Base-by-base conservation (phyloP, 176 grass and related monocot species). In the Puccinellia tenuiflora region DNA sequence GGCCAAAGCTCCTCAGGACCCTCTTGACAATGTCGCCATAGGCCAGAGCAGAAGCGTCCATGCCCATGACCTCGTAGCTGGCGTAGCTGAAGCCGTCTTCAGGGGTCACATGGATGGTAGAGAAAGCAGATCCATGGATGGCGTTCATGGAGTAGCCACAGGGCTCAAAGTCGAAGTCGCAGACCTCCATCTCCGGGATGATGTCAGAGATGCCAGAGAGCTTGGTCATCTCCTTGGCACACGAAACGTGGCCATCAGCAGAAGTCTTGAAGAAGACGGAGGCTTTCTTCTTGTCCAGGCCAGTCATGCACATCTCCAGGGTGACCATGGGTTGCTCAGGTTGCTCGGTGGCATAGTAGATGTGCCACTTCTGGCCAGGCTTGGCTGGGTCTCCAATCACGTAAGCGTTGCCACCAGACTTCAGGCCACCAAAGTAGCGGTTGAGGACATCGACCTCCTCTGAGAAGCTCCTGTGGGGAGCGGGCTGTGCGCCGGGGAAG, bases 271-370 rank as follows among this genome's bases (percentile, higher is more conserved):
- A 94, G 76, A 94, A 94, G 52, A 94, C 73, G 4, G 85, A 90
- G 56, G 92, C 89, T 71, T 84, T 89, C 83, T 87, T 79, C 48
- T 86, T 83, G 81, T 94, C 82, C 22, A 94, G 56, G 1, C 87
- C 85, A 65, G 92, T 94, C 92, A 94, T 94, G 85, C 92, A 94
- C 92, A 94, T 94, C 85, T 94, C 92, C 59, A 94, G 85, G 42
- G 90, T 91, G 22, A 91, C 84, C 92, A 94, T 78, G 28, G 87
- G 85, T 29, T 77, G 73, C 78, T 94, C 92, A 3, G 89, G 92
- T 25, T 87, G 76, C 74, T 92, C 42, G 0, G 92, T 91, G 56
- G 92, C 87, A 5, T 92, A 90, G 74, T 94, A 94, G 64, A 94
- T 80, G 52, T 94, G 89, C 92, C 92, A 94, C 66, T 94, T 91